Base-by-base conservation (phyloP, 208 protist species). In the Leishmania major region DNA sequence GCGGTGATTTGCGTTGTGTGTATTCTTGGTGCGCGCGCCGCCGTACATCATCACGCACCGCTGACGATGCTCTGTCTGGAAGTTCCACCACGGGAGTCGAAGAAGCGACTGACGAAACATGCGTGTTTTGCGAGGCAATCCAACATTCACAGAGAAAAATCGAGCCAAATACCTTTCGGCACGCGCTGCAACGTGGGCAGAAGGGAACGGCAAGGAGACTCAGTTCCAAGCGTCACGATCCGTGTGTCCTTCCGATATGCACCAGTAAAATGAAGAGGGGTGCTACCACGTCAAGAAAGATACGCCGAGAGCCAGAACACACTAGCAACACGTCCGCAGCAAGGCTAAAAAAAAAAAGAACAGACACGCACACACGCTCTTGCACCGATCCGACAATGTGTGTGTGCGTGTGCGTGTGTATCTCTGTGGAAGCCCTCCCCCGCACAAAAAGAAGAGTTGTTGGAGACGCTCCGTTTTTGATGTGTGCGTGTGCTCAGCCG, bases 61-160 rank as follows among this genome's bases (percentile, higher is more conserved):
- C 80, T 97, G 93, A 2, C 94, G 93, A 82, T 97, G 95, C 79
- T 98, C 94, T 49, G 95, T 98, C 81, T 97, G 93, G 80, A 97
- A 98, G 87, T 98, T 98, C 94, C 95, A 98, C 94, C 95, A 98
- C 13, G 95, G 94, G 62, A 96, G 85, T n/a, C 78, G 72, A 55
- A 88, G 66, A 70, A 89, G 74, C 2, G 93, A 93, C 31, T 87
- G 85, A 74, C 94, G 93, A 51, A 97, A 83, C 94, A 97, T 98
- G 22, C 17, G 79, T 74, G 15, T 59, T 81, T 59, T 60, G 10
- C 59, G 67, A 49, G 35, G 25, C 5, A 28, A 31, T 37, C 5
- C n/a, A 69, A 19, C 75, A 37, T 4, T 74, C 35, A 25, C 22
- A 47, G 15, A 53, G 19, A 22, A 62, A n/a, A 47, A 64, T 49